A percentile compares a stretch with the other conserved stretches of the same genome.
Conservation (phyloP, 257 asterid genomes). For the Nicotiana attenuata region DNA sequence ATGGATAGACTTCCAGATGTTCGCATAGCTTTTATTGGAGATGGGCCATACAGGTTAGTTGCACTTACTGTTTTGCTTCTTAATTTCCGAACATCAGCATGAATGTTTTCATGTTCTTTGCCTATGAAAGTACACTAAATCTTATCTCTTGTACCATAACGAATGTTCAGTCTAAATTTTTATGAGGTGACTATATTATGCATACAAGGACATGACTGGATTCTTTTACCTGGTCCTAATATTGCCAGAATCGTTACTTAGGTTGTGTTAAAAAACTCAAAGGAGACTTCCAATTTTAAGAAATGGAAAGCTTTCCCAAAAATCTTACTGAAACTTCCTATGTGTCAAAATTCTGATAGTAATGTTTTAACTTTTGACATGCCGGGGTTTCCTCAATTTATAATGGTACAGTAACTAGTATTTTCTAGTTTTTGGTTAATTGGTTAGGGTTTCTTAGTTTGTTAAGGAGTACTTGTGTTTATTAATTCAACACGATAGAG, state of each 20-base stretch:
- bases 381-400: not conserved
- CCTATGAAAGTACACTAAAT: not conserved
- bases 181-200: not conserved
- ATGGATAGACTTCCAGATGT: slow-evolving; percentile 88
- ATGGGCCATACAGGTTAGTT: slow-evolving; percentile 88
- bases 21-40: slow-evolving; percentile 85
- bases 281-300: not conserved
- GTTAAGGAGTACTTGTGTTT: not conserved
- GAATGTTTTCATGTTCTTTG: not conserved
- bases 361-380: not conserved
- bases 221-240: not conserved
- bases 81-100: not conserved
- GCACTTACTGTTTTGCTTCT: slow-evolving; percentile 2
- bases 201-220: not conserved
- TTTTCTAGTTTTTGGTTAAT: not conserved
- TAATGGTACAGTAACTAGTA: not conserved
- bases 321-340: slow-evolving; percentile 1
- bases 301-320: not conserved
- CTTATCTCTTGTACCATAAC: not conserved
- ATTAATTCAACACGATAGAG: not conserved
- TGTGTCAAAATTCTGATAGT: not conserved
- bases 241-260: not conserved
- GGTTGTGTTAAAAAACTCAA: not conserved
- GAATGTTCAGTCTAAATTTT: not conserved
- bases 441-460: not conserved